These are phyloP conservation scores for Oxytropis ochrocephala DNA, from an alignment of 306 rosid genomes.

Conservation along the genomic window DNA sequence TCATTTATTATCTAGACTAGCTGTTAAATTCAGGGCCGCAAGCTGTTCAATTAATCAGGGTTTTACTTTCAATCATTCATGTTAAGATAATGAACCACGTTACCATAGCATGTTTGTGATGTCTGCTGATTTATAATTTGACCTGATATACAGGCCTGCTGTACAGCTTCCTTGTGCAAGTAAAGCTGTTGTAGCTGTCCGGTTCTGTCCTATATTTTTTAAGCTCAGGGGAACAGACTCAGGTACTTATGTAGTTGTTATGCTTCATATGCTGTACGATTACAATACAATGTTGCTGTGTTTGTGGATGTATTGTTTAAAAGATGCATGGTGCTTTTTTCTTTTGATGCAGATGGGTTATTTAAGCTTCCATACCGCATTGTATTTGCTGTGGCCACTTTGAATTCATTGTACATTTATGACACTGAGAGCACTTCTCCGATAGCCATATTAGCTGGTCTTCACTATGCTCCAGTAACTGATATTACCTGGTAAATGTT, in stretches of 20 bases:
- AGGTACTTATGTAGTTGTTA: constrained; percentile 35
- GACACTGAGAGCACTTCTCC: constrained; percentile 82
- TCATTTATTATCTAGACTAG: neutral
- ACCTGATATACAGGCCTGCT: constrained; percentile 65
- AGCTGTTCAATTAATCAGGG: neutral
- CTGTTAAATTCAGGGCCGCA: neutral
- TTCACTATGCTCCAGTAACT: constrained; percentile 91
- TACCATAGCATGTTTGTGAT: constrained; percentile 10
- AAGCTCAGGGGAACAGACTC: constrained; percentile 56
- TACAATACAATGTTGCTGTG: constrained; percentile 5
- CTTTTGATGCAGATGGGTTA: constrained; percentile 50
- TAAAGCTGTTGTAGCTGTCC: constrained; percentile 81
- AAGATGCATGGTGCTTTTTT: constrained; percentile 6
- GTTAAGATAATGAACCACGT: neutral
- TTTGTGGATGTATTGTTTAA: neutral
- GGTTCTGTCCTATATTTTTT: constrained; percentile 68
- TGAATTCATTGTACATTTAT: constrained; percentile 77
- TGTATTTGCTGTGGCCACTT: constrained; percentile 79
- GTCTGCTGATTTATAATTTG: constrained; percentile 20
- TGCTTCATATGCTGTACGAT: constrained; percentile 2
- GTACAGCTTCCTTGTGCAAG: constrained; percentile 82
- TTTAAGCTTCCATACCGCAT: constrained; percentile 90
- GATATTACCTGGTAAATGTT: constrained; percentile 74
- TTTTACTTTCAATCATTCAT: neutral
- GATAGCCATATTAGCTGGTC: constrained; percentile 71